Conservation (phyloP, 2,329 filamentous ascomycete genomes). For the Bipolaris victoriae region DNA sequence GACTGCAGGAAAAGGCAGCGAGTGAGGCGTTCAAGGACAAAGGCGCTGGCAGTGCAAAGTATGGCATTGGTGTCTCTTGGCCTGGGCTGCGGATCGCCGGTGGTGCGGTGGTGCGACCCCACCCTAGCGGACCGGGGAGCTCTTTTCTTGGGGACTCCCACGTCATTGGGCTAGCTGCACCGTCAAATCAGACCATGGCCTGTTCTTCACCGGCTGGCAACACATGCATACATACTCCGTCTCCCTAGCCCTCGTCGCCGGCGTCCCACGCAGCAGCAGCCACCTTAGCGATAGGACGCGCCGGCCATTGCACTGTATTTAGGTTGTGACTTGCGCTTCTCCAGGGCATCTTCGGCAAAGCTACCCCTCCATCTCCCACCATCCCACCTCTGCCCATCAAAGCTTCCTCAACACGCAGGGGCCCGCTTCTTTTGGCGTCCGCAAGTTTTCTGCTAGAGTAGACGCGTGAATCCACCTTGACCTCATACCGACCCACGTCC, state of each 20-base stretch:
- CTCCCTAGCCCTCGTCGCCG: not conserved
- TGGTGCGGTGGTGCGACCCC: slow-evolving; percentile 28
- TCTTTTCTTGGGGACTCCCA: slow-evolving; percentile 23
- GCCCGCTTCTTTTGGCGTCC: slow-evolving; percentile 27
- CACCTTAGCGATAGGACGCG: not conserved
- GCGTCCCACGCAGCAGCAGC: not conserved
- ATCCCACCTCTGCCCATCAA: slow-evolving; percentile 8
- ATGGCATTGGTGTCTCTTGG: slow-evolving; percentile 4
- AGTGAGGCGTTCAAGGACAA: not conserved
- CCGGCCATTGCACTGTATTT: not conserved
- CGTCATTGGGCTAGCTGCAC: slow-evolving; percentile 22
- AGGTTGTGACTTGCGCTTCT: not conserved
- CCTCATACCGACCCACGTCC: slow-evolving; percentile 33
- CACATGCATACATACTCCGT: not conserved
- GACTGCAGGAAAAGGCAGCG: not conserved
- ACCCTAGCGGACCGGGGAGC: slow-evolving; percentile 22
- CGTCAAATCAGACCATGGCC: slow-evolving; percentile 12
- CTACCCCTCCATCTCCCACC: slow-evolving; percentile 15
- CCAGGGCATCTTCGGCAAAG: slow-evolving; percentile 14
- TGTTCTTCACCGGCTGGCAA: slow-evolving; percentile 12
- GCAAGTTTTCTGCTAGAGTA: slow-evolving; percentile 24
- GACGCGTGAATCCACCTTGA: slow-evolving; percentile 29
- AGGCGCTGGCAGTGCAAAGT: not conserved
- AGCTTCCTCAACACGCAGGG: slow-evolving; percentile 32
- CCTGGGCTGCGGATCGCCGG: slow-evolving; percentile 9